phyloP scores from a whole-genome alignment of 2,329 filamentous ascomycete species.

The Colletotrichum agaves region DNA sequence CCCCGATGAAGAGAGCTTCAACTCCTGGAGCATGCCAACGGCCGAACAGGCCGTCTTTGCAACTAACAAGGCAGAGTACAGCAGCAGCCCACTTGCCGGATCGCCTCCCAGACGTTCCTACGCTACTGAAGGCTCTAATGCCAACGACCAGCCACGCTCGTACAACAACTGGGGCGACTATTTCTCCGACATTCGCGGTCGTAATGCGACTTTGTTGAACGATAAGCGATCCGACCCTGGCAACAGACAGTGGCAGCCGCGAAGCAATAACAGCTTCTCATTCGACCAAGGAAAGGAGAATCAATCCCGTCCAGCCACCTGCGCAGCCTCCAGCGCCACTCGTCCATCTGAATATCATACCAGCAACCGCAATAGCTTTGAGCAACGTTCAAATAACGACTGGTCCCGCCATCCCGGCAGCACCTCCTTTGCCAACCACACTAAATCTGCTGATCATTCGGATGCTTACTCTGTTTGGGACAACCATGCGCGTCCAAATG shows the following conservation, averaged over 20 bases:
- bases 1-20: slow-evolving; percentile 31
- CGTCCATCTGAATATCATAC: neutral
- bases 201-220: neutral
- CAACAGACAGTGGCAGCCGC: slow-evolving; percentile 5
- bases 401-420: neutral
- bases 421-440: neutral
- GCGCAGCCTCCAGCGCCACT: neutral
- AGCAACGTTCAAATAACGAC: neutral
- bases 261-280: neutral
- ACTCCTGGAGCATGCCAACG: slow-evolving; percentile 23
- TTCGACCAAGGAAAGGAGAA: slow-evolving; percentile 28
- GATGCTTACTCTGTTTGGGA: neutral
- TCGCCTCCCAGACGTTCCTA: neutral
- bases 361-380: neutral
- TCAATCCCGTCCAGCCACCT: neutral
- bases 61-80: neutral
- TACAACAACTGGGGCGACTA: neutral
- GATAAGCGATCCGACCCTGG: neutral
- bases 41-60: neutral
- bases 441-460: neutral
- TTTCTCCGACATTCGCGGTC: neutral
- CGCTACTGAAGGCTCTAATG: neutral
- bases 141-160: neutral
- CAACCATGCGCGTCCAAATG: neutral
- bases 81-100: neutral